Percentiles rank a stretch among this genome's conserved stretches.
Evolutionary conservation across 176 grass and related monocot genomes (phyloP).

Genomic region (Oryza rufipogon): DNA sequence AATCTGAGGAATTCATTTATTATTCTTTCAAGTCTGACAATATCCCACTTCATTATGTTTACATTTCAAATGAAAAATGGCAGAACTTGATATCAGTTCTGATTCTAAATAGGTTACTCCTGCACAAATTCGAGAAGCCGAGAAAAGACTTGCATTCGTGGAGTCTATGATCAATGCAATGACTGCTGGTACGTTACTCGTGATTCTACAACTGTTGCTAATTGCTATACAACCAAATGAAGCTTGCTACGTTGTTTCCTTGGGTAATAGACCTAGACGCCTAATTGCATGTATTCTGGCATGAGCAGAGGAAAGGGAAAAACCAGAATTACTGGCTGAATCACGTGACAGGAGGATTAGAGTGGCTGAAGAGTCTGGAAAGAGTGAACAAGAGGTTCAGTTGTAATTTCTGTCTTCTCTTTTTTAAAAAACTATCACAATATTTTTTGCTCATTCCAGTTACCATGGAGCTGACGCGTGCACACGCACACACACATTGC

Average conservation of each 20-base stretch:
- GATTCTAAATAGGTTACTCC: constrained; percentile 68
- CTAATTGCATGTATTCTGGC: constrained; percentile 8
- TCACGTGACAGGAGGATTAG: constrained; percentile 66
- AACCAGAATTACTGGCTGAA: constrained; percentile 78
- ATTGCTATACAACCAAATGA: background rate
- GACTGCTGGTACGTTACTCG: constrained; percentile 59
- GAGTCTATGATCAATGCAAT: constrained; percentile 97
- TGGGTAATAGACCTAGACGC: constrained; percentile 15
- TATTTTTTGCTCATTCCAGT: background rate
- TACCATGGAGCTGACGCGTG: background rate
- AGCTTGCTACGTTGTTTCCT: constrained; percentile 8
- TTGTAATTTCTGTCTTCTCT: background rate
- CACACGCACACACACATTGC: background rate
- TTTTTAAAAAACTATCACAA: background rate
- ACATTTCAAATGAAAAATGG: constrained; percentile 8
- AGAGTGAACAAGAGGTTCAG: constrained; percentile 43
- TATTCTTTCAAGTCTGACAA: constrained; percentile 12
- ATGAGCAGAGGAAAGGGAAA: constrained; percentile 75
- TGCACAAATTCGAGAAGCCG: constrained; percentile 94
- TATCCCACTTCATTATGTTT: background rate
- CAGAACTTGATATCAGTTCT: constrained; percentile 15
- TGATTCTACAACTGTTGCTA: background rate
- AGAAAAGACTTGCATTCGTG: constrained; percentile 82
- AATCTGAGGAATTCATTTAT: background rate
- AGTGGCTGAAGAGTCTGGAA: constrained; percentile 33